Conservation (phyloP, 1,284 basidiomycete species). For the Cryptococcus sp. region DNA sequence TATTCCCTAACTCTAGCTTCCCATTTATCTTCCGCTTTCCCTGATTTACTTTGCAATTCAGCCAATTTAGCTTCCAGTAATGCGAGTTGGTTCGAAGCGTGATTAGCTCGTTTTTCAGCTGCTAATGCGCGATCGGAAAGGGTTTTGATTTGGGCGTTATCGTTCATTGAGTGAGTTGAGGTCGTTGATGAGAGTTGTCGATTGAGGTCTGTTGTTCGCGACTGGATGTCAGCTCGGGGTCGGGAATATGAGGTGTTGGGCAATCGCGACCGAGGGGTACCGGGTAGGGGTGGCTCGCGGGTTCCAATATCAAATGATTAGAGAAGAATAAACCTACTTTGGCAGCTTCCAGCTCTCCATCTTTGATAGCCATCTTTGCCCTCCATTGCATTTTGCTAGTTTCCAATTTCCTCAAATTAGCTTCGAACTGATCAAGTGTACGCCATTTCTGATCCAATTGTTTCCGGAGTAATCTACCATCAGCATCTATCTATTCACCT, state of each 20-base stretch:
- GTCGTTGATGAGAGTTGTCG: constrained; percentile 65
- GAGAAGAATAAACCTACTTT: constrained; percentile 54
- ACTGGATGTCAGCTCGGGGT: constrained; percentile 47
- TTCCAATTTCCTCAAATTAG: constrained; percentile 74
- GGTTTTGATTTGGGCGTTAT: constrained; percentile 54
- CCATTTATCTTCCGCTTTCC: constrained; percentile 76
- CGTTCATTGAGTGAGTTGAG: constrained; percentile 55
- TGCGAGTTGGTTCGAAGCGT: constrained; percentile 74
- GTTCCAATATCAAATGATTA: background rate
- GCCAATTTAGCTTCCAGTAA: constrained; percentile 78
- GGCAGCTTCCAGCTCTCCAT: constrained; percentile 80
- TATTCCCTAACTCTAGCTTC: constrained; percentile 89
- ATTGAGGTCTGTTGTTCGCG: constrained; percentile 70
- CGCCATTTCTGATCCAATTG: constrained; percentile 85
- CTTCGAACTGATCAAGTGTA: constrained; percentile 90
- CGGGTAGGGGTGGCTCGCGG: background rate
- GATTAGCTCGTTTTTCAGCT: constrained; percentile 74
- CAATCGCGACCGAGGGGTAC: background rate
- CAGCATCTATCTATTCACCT: too few relatives aligned
- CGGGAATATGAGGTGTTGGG: too few relatives aligned
- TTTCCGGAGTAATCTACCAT: constrained; percentile 64
- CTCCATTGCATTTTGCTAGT: constrained; percentile 85
- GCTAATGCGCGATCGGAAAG: constrained; percentile 67
- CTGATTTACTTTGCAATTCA: constrained; percentile 63
- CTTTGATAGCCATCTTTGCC: constrained; percentile 71